A percentile compares a stretch with the other conserved stretches of the same genome.
These are phyloP conservation scores for Cyberlindnera mycetangii DNA, from an alignment of 805 yeast species.

Conservation along the genomic window DNA sequence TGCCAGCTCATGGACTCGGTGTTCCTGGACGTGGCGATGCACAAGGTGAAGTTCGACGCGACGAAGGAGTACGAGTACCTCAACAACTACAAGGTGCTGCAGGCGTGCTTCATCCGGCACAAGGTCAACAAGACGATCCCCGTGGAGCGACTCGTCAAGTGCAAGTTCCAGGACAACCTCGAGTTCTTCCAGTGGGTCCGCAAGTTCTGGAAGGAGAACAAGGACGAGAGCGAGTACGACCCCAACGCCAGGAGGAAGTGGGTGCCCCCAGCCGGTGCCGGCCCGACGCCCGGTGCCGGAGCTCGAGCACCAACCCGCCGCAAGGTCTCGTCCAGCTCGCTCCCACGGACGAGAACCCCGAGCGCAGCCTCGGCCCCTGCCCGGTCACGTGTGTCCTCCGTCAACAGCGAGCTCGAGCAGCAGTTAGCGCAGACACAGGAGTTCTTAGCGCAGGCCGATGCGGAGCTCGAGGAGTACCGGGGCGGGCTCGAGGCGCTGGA, in stretches of 20 bases:
- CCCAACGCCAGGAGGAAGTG: conserved; percentile 54
- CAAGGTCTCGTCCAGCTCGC: conserved; percentile 5
- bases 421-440: conserved; percentile 46
- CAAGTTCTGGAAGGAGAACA: conserved; percentile 74
- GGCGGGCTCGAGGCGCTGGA: conserved; percentile 64
- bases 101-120: conserved; percentile 71
- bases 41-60: conserved; percentile 69
- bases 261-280: conserved; percentile 15
- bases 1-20: conserved; percentile 90
- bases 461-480: conserved; percentile 55
- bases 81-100: conserved; percentile 82
- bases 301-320: too few species aligned
- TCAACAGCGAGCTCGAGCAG: conserved; percentile 33
- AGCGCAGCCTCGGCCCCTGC: conserved; percentile 9
- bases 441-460: conserved; percentile 38
- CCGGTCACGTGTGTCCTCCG: conserved; percentile 28
- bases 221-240: conserved; percentile 69
- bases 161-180: conserved; percentile 89
- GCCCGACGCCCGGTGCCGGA: too few species aligned
- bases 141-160: conserved; percentile 78
- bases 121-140: conserved; percentile 71
- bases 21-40: conserved; percentile 78
- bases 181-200: conserved; percentile 94
- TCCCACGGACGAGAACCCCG: conserved; percentile 16
- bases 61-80: conserved; percentile 72